Conservation (phyloP, 2,329 filamentous ascomycete species). For the Exophiala oligosperma region DNA sequence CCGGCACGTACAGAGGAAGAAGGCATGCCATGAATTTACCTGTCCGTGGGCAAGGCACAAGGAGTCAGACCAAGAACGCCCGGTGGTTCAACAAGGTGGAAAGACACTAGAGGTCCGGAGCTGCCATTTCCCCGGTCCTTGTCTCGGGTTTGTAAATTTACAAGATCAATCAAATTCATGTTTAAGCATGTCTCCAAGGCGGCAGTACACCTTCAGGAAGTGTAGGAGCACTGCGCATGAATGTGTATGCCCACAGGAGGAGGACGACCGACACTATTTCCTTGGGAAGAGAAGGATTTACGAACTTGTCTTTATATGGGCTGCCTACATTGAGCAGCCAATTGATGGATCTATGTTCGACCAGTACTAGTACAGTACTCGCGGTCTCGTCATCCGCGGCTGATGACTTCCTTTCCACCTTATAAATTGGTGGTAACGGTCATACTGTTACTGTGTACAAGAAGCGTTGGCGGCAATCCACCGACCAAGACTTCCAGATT, state of each 20-base stretch:
- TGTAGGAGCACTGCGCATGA: too few relatives aligned
- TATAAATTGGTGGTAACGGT: conserved; percentile 77
- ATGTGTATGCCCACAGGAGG: too few relatives aligned
- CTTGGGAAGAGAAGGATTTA: too few relatives aligned
- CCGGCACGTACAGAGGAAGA: conserved; percentile 84
- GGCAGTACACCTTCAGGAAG: too few relatives aligned
- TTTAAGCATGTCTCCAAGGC: too few relatives aligned
- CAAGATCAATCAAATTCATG: too few relatives aligned
- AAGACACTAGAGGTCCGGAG: conserved; percentile 42
- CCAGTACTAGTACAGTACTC: neutral
- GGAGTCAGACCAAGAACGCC: conserved; percentile 67
- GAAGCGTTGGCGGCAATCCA: conserved; percentile 70
- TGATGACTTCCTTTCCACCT: conserved; percentile 5
- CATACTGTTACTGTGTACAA: conserved; percentile 87
- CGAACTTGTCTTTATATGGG: too few relatives aligned
- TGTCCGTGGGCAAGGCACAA: conserved; percentile 85
- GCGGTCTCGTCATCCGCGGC: neutral
- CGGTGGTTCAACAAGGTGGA: conserved; percentile 60
- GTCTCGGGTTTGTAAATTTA: too few relatives aligned
- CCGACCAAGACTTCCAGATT: conserved; percentile 78
- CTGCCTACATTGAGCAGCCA: neutral
- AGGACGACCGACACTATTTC: too few relatives aligned
- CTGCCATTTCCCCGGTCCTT: neutral
- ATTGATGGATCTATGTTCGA: neutral
- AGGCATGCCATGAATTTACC: conserved; percentile 91